Evolutionary conservation across 352 stramenopile species (phyloP).

Genomic region (Pythium coloratum): DNA sequence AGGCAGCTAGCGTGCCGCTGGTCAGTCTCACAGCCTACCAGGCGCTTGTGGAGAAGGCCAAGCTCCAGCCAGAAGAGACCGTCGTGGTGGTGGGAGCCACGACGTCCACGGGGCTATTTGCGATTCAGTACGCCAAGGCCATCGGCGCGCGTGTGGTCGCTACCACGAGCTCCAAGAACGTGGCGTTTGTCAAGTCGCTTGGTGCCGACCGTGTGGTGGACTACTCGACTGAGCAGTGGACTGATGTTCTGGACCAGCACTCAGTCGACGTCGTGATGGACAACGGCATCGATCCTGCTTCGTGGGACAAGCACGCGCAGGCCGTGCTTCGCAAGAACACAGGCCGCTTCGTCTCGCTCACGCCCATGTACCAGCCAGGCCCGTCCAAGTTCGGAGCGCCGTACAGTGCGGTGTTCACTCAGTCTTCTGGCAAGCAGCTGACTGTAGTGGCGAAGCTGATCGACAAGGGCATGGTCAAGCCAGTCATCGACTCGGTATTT

Average conservation of each 20-base stretch:
- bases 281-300: slow-evolving; percentile 18
- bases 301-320: slow-evolving; percentile 35
- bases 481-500: slow-evolving; percentile 34
- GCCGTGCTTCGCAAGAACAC: slow-evolving; percentile 35
- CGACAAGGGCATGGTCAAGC: slow-evolving; percentile 30
- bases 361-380: slow-evolving; percentile 29
- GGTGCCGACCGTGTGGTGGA: slow-evolving; percentile 41
- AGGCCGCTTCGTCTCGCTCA: slow-evolving; percentile 40
- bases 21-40: slow-evolving; percentile 38
- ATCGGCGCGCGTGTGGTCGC: slow-evolving; percentile 18
- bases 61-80: slow-evolving; percentile 32
- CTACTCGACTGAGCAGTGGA: slow-evolving; percentile 42
- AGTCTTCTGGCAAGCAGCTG: slow-evolving; percentile 29
- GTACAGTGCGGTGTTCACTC: slow-evolving; percentile 13
- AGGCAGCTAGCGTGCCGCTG: slow-evolving; percentile 36
- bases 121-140: slow-evolving; percentile 7
- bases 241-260: slow-evolving; percentile 15
- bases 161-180: slow-evolving; percentile 34
- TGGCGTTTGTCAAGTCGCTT: slow-evolving; percentile 28
- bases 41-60: slow-evolving; percentile 29
- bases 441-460: slow-evolving; percentile 37
- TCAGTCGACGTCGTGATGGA: slow-evolving; percentile 12
- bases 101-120: slow-evolving; percentile 35
- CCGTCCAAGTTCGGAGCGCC: slow-evolving; percentile 52
- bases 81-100: slow-evolving; percentile 42